Percentiles rank a stretch among this genome's conserved stretches.
Conservation (phyloP, 148 eudicot species). For the Dianthus caryophyllus region DNA sequence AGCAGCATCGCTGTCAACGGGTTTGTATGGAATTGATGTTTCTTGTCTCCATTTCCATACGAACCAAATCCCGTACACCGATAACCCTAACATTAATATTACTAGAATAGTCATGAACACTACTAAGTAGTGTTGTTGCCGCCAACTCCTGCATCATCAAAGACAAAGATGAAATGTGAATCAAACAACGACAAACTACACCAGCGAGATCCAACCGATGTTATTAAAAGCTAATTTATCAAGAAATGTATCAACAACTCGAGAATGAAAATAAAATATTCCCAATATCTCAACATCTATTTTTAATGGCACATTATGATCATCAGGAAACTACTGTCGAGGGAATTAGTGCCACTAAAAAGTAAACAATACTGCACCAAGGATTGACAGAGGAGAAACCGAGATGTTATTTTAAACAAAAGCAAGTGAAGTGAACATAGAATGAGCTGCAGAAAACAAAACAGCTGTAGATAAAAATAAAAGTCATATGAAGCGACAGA, state of each 20-base stretch:
- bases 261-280: not conserved
- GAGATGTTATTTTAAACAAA: not conserved
- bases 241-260: not conserved
- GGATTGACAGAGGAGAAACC: not conserved
- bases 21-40: slow-evolving; percentile 48
- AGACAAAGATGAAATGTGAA: not conserved
- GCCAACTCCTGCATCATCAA: slow-evolving; percentile 57
- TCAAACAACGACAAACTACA: not conserved
- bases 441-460: not conserved
- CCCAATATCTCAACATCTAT: not conserved
- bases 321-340: not conserved
- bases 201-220: not conserved
- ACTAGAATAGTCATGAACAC: slow-evolving; percentile 39
- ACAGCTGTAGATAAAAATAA: too few species aligned
- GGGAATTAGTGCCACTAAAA: too few species aligned
- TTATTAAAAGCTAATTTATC: not conserved
- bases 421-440: not conserved
- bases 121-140: slow-evolving; percentile 53
- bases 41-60: slow-evolving; percentile 58
- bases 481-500: not conserved
- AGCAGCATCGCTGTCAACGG: slow-evolving; percentile 53
- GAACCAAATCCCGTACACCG: slow-evolving; percentile 52
- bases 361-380: not conserved
- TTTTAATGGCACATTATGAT: not conserved
- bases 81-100: slow-evolving; percentile 42